These are phyloP conservation scores for Diaporthe eres DNA, from an alignment of 2,329 filamentous ascomycete species.

Conservation along the genomic window DNA sequence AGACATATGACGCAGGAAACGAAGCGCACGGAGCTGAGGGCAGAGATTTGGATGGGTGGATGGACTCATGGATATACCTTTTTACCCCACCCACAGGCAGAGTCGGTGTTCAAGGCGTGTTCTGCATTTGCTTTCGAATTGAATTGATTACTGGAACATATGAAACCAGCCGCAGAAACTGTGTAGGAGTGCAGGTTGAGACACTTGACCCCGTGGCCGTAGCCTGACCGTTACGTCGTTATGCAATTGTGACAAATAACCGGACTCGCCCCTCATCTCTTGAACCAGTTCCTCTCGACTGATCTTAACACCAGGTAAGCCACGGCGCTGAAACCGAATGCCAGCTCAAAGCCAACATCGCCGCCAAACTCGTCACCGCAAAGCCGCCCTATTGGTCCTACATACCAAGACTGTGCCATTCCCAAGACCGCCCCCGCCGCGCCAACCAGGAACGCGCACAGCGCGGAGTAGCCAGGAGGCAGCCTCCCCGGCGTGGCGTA, in stretches of 20 bases:
- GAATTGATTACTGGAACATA: conserved; percentile 31
- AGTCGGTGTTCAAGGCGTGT: conserved; percentile 39
- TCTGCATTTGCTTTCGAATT: conserved; percentile 38
- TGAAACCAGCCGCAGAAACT: not conserved
- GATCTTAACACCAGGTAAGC: conserved; percentile 66
- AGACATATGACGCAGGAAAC: conserved; percentile 33
- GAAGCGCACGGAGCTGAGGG: conserved; percentile 16
- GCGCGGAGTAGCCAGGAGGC: conserved; percentile 74
- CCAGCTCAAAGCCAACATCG: conserved; percentile 72
- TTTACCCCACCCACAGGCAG: conserved; percentile 35
- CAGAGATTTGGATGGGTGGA: conserved; percentile 22
- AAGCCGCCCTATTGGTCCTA: conserved; percentile 75
- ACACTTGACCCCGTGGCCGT: not conserved
- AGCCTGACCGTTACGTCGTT: not conserved
- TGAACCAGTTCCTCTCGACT: conserved; percentile 57
- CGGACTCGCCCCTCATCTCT: conserved; percentile 43
- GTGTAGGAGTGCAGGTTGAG: not conserved
- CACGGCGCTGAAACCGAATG: conserved; percentile 70
- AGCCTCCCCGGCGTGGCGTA: conserved; percentile 72
- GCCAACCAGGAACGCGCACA: conserved; percentile 74
- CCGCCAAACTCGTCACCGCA: conserved; percentile 66
- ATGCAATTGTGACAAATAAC: not conserved
- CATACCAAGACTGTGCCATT: conserved; percentile 79
- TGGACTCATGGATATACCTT: conserved; percentile 39
- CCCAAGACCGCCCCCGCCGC: conserved; percentile 76